Conservation (phyloP, 1,284 basidiomycete species). For the Vanrija sp. region DNA sequence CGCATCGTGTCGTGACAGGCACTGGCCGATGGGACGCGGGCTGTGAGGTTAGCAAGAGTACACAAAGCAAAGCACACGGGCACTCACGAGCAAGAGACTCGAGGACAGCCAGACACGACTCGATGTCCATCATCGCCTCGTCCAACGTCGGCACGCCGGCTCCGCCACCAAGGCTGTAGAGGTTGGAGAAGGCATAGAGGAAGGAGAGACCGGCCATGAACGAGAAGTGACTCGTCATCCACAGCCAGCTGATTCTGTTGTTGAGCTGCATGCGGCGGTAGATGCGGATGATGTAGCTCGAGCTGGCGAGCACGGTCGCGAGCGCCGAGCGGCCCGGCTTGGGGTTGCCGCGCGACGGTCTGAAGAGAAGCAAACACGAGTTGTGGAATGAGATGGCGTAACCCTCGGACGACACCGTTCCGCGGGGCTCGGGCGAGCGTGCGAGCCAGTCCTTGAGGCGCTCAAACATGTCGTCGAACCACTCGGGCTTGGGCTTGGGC, state of each 20-base stretch:
- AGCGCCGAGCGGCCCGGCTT: constrained; percentile 45
- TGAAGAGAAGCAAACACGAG: constrained; percentile 47
- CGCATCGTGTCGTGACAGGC: constrained; percentile 49
- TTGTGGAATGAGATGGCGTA: constrained; percentile 51
- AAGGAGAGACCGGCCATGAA: constrained; percentile 51
- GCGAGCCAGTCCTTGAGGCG: constrained; percentile 47
- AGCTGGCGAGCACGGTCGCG: constrained; percentile 46
- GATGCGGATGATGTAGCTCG: constrained; percentile 50
- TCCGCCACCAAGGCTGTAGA: constrained; percentile 47
- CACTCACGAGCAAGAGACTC: constrained; percentile 48
- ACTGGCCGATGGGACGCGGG: constrained; percentile 46
- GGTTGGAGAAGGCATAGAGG: constrained; percentile 50
- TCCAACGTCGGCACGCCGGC: constrained; percentile 43
- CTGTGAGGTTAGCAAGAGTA: constrained; percentile 16
- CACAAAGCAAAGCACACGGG: not conserved
- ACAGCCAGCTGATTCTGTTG: constrained; percentile 50
- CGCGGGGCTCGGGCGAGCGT: constrained; percentile 45
- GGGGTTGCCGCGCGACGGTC: constrained; percentile 49
- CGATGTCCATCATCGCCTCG: constrained; percentile 48
- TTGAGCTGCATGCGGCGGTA: constrained; percentile 49
- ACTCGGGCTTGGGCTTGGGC: constrained; percentile 39
- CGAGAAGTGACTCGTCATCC: constrained; percentile 48
- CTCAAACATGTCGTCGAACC: constrained; percentile 49
- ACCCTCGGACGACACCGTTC: constrained; percentile 47
- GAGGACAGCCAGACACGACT: constrained; percentile 46